Base-by-base conservation (phyloP, 768 basidiomycete genomes). In the Mycena haematopus region DNA sequence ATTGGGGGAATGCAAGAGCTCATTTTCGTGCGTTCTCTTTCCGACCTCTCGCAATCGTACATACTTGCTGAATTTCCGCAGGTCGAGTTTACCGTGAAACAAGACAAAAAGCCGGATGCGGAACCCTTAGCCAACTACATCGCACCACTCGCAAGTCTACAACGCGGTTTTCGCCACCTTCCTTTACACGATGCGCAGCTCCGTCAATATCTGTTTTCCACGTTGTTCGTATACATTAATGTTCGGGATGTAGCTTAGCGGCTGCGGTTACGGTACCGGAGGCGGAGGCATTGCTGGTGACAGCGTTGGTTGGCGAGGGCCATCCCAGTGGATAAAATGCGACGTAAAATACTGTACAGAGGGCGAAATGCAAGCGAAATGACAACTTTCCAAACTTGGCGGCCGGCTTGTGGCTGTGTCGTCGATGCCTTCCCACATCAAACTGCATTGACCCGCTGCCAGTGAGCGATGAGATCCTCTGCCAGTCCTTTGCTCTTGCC, bases 141-240 rank as follows among this genome's bases (percentile, higher is more conserved):
- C 68, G 81, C 84, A 24, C 86, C 87, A 33, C 72, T 98, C 29
- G 92, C 89, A 3, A 89, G 87, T 70, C 79, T 94, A 67, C 85
- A 88, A 58, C 82, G 82, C 68, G 94, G 93, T 95, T 99, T 90
- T 73, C 88, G 95, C 21, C 93, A 99, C 77, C 76, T 99, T n/a
- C 94, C 96, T 0, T 78, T 99, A 49, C 93, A 95, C 69, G 96
- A 99, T 72, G 77, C 84, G 1, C 90, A 96, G 73, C 86, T 95
- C 50, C 92, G 90, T 40, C 93, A 95, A 69, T 93, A 90, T 70
- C 79, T 99, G 44, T 98, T 96, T 76, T 94, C 96, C 46, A 96
- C 95, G 33, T 80, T 99, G 24, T 98, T 98, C 68, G 91, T 98
- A 21, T 77, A 83, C 51, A 83, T 91, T 58, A 77, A 86, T 38